Conservation (phyloP, 2,329 filamentous ascomycete genomes). For the Pseudomassariella vexata region DNA sequence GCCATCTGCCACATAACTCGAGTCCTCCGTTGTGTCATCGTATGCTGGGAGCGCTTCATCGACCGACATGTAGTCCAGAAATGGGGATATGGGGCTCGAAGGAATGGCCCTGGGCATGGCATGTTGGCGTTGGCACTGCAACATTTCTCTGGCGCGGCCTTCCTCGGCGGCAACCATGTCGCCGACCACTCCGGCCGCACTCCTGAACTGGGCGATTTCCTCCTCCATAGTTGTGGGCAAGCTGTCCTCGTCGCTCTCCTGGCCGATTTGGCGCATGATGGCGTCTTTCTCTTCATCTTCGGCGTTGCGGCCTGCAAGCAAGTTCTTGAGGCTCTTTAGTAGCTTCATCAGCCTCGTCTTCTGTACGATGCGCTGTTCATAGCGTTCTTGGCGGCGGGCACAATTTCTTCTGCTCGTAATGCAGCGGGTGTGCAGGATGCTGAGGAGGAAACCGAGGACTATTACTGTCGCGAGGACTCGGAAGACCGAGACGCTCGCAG, state of each 20-base stretch:
- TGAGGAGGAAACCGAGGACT: conserved; percentile 18
- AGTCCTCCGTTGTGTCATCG: conserved; percentile 26
- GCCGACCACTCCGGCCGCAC: conserved; percentile 38
- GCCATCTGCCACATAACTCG: conserved; percentile 35
- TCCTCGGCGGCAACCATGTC: conserved; percentile 40
- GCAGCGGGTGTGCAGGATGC: conserved; percentile 19
- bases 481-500: conserved; percentile 8
- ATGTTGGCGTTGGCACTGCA: conserved; percentile 10
- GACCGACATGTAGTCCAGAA: conserved; percentile 24
- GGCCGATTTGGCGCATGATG: conserved; percentile 19
- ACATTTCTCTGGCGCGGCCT: conserved; percentile 18
- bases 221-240: conserved; percentile 37
- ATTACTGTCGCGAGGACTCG: conserved; percentile 13
- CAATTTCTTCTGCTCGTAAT: no score
- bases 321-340: conserved; percentile 20
- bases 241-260: conserved; percentile 19
- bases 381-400: conserved; percentile 17
- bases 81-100: conserved; percentile 22
- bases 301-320: conserved; percentile 12
- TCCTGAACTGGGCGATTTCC: conserved; percentile 42
- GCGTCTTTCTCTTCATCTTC: conserved; percentile 32
- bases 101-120: conserved; percentile 9
- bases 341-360: conserved; percentile 22
- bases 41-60: conserved; percentile 38
- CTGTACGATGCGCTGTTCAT: conserved; percentile 10